Evolutionary conservation across 2,329 filamentous ascomycete genomes (phyloP).

Genomic region (Ceratocystis eucalypticola): DNA sequence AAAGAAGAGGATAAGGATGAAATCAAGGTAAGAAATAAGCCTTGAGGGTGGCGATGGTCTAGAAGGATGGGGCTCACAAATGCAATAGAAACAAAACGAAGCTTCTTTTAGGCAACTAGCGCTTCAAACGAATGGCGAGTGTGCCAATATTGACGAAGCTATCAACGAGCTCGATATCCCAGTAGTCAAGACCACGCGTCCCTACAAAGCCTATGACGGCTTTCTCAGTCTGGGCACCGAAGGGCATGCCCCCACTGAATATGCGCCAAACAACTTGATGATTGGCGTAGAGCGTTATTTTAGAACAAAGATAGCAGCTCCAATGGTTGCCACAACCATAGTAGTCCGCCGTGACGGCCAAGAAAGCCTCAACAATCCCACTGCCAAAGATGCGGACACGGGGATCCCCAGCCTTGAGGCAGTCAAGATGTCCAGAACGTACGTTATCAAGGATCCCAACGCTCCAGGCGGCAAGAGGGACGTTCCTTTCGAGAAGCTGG

Average conservation of each 20-base stretch:
- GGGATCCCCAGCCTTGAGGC: constrained; percentile 40
- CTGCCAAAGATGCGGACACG: constrained; percentile 37
- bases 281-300: constrained; percentile 89
- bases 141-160: constrained; percentile 77
- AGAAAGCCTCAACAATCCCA: constrained; percentile 25
- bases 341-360: constrained; percentile 39
- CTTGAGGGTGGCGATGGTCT: neutral
- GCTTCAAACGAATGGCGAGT: constrained; percentile 52
- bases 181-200: constrained; percentile 58
- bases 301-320: constrained; percentile 62
- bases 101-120: constrained; percentile 52
- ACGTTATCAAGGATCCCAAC: constrained; percentile 63
- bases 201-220: constrained; percentile 69
- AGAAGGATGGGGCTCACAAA: neutral
- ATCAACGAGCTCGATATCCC: constrained; percentile 68
- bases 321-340: constrained; percentile 66
- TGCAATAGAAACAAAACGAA: constrained; percentile 49
- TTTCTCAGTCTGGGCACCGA: constrained; percentile 66
- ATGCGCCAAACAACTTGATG: constrained; percentile 44
- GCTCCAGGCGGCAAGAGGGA: constrained; percentile 69
- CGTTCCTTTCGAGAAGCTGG: constrained; percentile 66
- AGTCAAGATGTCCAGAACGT: constrained; percentile 66
- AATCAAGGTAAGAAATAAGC: constrained; percentile 54
- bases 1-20: constrained; percentile 77
- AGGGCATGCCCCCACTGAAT: constrained; percentile 23